Evolutionary conservation across 2,329 filamentous ascomycete species (phyloP), one percentile per base, ranked within the genome.

Genomic region (Neofusicoccum cordaticola): DNA sequence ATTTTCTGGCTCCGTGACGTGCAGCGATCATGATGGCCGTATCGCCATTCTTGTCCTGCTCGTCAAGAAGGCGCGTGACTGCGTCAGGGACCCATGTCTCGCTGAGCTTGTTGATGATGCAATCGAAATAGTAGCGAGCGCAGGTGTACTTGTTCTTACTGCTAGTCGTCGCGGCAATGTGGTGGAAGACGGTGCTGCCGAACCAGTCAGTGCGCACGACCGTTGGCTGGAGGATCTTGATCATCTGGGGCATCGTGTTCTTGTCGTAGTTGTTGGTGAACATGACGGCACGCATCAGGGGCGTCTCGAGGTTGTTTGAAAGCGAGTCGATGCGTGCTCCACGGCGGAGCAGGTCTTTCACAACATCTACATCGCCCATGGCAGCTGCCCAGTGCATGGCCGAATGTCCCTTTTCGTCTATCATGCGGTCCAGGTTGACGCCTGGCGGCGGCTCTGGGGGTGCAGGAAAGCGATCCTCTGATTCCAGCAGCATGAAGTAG

Each of bases 241-340:
- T 87, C 64, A 99, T 88, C 22, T 85, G 85, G 0, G 92, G 90
- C 79, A 98, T 97, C 0, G 92, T 93, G 69, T 92, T 87, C 79
- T 95, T 96, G 76, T 98, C 95, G 76, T 89, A 95, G 75, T 95
- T 97, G 77, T 99, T 99, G 51, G 94, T 98, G 77, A 98, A 99
- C 74, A 96, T 87, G 64, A 98, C 93, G 5, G 92, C 91, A 48
- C 93, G 90, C 87, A 99, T 97, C 41, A 99, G 86, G 0, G 95
- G 94, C 0, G 95, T 98, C 78, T 98, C 94, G 42, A 82, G 79
- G 62, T 79, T 81, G 67, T 81, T 84, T 0, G 87, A 88, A 66
- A 89, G 84, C 2, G 89, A 87, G 35, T 87, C 86, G 15, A 92
- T 83, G 66, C 87, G 87, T 11, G 94, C 93, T 47, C 91, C 89